Base-by-base conservation (phyloP, 1,284 basidiomycete species). In the Apiotrichum gracile region DNA sequence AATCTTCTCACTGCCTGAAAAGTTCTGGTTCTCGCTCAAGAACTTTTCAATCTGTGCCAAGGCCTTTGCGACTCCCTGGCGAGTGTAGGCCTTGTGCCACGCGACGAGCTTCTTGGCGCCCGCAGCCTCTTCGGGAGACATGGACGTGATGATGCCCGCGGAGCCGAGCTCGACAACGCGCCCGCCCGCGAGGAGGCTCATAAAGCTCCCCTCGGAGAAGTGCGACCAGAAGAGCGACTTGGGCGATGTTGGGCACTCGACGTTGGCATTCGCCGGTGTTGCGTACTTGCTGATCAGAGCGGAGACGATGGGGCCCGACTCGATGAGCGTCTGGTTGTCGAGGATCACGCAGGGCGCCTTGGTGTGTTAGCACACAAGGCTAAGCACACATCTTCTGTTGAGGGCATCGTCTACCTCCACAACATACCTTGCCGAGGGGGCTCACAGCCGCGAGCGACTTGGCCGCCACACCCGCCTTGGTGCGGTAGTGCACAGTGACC, bases 231-330 rank as follows among this genome's bases (percentile, higher is more conserved):
- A 73, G 12, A 60, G 43, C 10, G 56, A 58, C 26, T 52, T 39
- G 22, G 60, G 51, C 8, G 58, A 59, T 2, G 66, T 48, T 3
- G 44, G 51, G 4, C 44, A 12, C 45, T 70, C 66, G 5, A 68
- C 53, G 8, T 26, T 24, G 10, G 38, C 14, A 14, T 12, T 4
- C 10, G 27, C 19, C 10, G 44, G 33, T 4, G 27, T 2, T 22
- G 47, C 13, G 44, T 47, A 50, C 6, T 16, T 14, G 6, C 35
- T 17, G 2, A 72, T 55, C 24, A 70, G 55, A 6, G 58, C 45
- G 43, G 63, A 56, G 39, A 68, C 54, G 49, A 73, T 72, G 26
- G 57, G 64, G 8, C 61, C 69, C 5, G 67, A 69, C 54, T 73
- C 71, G 19, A 61, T 62, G 39, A 69, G 44, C 5, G 53, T 44